Conservation (phyloP, 768 basidiomycete species). For the Phaffia tasmanica region DNA sequence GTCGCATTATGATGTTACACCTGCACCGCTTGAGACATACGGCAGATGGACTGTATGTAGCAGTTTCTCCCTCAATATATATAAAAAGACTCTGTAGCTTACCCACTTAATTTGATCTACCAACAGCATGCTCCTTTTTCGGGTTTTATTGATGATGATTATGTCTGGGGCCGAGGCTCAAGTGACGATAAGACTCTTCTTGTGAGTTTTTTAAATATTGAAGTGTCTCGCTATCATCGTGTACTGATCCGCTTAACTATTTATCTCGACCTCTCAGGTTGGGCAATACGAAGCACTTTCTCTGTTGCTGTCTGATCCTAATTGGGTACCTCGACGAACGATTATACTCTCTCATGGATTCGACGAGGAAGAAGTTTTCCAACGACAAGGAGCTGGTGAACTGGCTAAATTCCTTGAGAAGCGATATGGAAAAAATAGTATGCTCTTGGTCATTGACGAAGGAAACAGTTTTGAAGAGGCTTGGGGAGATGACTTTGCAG, state of each 20-base stretch:
- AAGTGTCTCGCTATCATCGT: constrained; percentile 8
- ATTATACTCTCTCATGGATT: constrained; percentile 34
- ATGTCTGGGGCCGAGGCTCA: constrained; percentile 35
- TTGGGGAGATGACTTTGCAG: constrained; percentile 32
- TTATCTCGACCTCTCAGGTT: too few relatives aligned
- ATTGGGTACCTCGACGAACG: constrained; percentile 30
- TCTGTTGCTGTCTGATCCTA: constrained; percentile 31
- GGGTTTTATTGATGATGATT: constrained; percentile 32
- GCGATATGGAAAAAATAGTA: constrained; percentile 32
- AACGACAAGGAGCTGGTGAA: constrained; percentile 33
- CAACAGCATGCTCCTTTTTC: constrained; percentile 30
- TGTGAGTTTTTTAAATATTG: constrained; percentile 31
- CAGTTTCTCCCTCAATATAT: too few relatives aligned
- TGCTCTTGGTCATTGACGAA: constrained; percentile 33
- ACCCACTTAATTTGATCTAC: too few relatives aligned
- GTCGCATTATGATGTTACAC: constrained; percentile 37
- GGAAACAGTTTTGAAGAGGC: constrained; percentile 16
- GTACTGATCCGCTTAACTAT: not conserved
- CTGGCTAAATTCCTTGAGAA: constrained; percentile 34
- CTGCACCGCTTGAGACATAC: constrained; percentile 32
- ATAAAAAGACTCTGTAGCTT: too few relatives aligned
- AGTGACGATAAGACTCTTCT: constrained; percentile 36
- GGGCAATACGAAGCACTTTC: constrained; percentile 33
- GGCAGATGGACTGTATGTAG: constrained; percentile 33
- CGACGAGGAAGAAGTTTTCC: constrained; percentile 37